Evolutionary conservation across 257 asterid genomes (phyloP).

Genomic region (Parsonsia alboflavescens): DNA sequence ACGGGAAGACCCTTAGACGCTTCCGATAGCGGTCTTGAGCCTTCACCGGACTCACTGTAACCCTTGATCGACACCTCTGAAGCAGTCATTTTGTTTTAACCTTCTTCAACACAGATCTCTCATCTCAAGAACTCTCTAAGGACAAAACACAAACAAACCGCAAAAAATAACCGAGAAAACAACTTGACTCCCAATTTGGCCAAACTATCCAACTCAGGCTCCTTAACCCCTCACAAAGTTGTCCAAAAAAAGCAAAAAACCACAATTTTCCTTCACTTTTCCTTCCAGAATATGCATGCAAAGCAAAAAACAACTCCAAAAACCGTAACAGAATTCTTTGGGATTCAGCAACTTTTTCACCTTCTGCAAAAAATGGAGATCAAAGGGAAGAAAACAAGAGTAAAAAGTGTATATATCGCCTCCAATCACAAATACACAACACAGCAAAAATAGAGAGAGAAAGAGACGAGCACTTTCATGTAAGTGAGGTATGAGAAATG

Average conservation of each 20-base stretch:
- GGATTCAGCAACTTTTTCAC: slow-evolving; percentile 11
- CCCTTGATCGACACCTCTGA: slow-evolving; percentile 64
- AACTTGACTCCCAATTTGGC: slow-evolving; percentile 13
- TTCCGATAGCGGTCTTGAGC: slow-evolving; percentile 21
- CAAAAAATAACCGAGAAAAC: slow-evolving; percentile 1
- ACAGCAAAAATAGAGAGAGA: slow-evolving; percentile 11
- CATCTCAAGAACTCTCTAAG: slow-evolving; percentile 33
- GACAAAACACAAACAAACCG: background rate
- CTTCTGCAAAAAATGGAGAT: background rate
- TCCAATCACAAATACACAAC: slow-evolving; percentile 1
- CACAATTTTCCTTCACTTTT: background rate
- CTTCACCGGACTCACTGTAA: slow-evolving; percentile 38
- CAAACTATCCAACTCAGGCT: slow-evolving; percentile 11
- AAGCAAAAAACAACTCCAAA: background rate
- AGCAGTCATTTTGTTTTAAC: slow-evolving; percentile 39
- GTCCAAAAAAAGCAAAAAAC: slow-evolving; percentile 2
- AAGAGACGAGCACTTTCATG: slow-evolving; percentile 12
- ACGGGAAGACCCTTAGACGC: slow-evolving; percentile 33
- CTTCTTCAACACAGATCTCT: slow-evolving; percentile 53
- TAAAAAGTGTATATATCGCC: background rate
- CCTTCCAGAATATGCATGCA: background rate
- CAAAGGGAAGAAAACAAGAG: slow-evolving; percentile 1
- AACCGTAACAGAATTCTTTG: slow-evolving; percentile 5
- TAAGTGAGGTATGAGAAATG: slow-evolving; percentile 17
- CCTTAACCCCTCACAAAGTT: slow-evolving; percentile 1